These are phyloP conservation scores for Selenicereus undatus DNA, from an alignment of 148 eudicot genomes.

Conservation along the genomic window DNA sequence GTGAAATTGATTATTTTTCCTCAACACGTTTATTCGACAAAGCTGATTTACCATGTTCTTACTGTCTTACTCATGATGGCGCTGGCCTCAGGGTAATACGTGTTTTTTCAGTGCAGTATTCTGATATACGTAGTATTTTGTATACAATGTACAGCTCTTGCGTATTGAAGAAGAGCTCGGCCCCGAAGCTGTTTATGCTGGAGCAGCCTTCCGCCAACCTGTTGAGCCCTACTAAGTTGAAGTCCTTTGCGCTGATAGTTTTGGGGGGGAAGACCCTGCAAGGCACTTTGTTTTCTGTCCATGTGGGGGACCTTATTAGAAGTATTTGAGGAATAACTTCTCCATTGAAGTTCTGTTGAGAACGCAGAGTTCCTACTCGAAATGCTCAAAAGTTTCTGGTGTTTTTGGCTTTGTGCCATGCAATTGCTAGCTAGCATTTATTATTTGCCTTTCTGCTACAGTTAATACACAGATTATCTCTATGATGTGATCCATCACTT, in stretches of 20 bases:
- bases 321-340: slow-evolving; percentile 1
- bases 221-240: slow-evolving; percentile 74
- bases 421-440: too few species aligned
- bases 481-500: too few species aligned
- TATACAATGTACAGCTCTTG: slow-evolving; percentile 41
- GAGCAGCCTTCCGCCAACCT: slow-evolving; percentile 75
- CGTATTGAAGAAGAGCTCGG: slow-evolving; percentile 97
- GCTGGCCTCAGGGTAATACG: background rate
- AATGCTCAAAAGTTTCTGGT: background rate
- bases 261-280: slow-evolving; percentile 2
- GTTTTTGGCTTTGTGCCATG: background rate
- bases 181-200: slow-evolving; percentile 84
- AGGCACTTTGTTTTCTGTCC: slow-evolving; percentile 9
- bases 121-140: slow-evolving; percentile 9
- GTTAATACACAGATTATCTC: too few species aligned
- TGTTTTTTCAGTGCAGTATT: background rate
- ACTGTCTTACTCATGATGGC: background rate
- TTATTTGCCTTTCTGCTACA: too few species aligned
- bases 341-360: slow-evolving; percentile 11
- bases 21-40: background rate
- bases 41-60: background rate
- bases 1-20: background rate
- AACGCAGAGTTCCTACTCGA: background rate
- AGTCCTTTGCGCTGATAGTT: background rate
- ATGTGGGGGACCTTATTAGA: slow-evolving; percentile 7